phyloP scores from a whole-genome alignment of 192 early-diverging fungal genomes.

The Dissophora globulifera region DNA sequence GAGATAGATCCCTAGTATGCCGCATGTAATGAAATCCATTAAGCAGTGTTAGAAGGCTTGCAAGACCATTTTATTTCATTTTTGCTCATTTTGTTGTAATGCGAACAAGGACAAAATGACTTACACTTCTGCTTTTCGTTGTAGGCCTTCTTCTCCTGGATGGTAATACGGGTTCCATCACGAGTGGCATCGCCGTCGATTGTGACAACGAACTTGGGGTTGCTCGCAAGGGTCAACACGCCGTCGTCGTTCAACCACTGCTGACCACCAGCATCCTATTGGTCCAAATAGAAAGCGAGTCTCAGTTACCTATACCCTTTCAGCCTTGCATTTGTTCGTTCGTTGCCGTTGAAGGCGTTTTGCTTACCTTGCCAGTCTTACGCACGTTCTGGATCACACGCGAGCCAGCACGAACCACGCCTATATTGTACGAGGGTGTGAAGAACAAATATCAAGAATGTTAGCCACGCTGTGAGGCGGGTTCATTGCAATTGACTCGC shows the following conservation, averaged over 20 bases:
- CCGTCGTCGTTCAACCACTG: conserved; percentile 53
- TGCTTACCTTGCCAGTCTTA: conserved; percentile 52
- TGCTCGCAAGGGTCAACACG: conserved; percentile 48
- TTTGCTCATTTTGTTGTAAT: neutral
- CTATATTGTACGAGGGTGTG: too few species aligned
- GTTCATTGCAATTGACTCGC: too few species aligned
- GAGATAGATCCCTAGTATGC: conserved; percentile 22
- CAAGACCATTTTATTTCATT: conserved; percentile 2
- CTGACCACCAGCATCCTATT: conserved; percentile 46
- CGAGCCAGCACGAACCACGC: conserved; percentile 34
- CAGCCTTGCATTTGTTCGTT: too few species aligned
- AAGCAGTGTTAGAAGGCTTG: neutral
- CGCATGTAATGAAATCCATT: neutral
- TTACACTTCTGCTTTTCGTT: conserved; percentile 54
- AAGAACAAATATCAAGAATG: too few species aligned
- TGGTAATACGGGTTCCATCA: conserved; percentile 44
- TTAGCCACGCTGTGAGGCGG: too few species aligned
- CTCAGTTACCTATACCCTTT: too few species aligned
- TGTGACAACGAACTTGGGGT: conserved; percentile 47
- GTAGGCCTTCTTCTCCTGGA: conserved; percentile 52
- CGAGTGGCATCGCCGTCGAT: conserved; percentile 45
- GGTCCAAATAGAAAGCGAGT: too few species aligned
- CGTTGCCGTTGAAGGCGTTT: too few species aligned
- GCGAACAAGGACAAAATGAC: neutral
- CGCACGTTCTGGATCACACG: conserved; percentile 52